Conservation (phyloP, 176 grass and related monocot genomes). For the Eragrostis nindensis region DNA sequence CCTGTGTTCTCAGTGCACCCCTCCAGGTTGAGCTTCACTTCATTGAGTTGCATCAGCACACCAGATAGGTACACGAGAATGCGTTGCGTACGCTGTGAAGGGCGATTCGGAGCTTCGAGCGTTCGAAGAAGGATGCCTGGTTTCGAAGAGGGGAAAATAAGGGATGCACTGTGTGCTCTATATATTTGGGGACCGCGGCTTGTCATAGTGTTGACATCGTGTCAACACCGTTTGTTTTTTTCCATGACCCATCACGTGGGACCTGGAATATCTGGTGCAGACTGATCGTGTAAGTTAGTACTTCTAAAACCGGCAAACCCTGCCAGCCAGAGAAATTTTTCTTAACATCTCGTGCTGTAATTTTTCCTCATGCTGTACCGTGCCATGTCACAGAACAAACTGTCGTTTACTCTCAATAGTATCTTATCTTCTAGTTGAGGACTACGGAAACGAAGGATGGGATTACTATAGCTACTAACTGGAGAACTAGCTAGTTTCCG, state of each 20-base stretch:
- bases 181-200: neutral
- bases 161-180: neutral
- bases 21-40: conserved; percentile 4
- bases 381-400: too few species aligned
- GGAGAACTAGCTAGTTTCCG: too few species aligned
- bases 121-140: neutral
- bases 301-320: neutral
- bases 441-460: too few species aligned
- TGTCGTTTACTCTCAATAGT: too few species aligned
- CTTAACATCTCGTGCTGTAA: neutral
- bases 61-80: too few species aligned
- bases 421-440: too few species aligned
- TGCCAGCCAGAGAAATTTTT: neutral
- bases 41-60: neutral
- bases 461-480: too few species aligned
- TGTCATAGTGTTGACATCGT: conserved; percentile 40
- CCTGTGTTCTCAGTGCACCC: conserved; percentile 31
- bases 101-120: too few species aligned
- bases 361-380: neutral
- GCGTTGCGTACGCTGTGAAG: too few species aligned
- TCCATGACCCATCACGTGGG: neutral
- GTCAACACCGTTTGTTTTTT: neutral
- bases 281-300: neutral
- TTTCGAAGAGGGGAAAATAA: neutral
- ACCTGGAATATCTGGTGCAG: neutral